Base-by-base conservation (phyloP, 345 rosid genomes). In the Abelmoschus esculentus region DNA sequence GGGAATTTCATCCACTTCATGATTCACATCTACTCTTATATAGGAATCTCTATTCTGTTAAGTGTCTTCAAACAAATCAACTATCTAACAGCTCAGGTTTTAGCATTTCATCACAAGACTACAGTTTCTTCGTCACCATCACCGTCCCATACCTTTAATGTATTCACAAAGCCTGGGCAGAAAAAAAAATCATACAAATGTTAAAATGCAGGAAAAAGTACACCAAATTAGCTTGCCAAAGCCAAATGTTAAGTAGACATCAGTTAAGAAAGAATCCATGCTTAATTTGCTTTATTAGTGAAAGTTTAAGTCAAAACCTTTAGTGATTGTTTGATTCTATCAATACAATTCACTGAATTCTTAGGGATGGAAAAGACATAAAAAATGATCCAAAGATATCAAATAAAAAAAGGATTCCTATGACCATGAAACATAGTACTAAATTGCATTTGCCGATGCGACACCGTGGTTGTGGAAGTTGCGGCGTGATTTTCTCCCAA, bases 1-100 rank as follows among this genome's bases (percentile, higher is more conserved):
- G 96, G 99, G 72, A 95, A 80, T 61, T 78, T 87, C 75, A 80
- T 75, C 76, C 75, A 58, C 71, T 50, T 83, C 90, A 89, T 93
- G n/a, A 66, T 82, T 70, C 70, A 56, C 31, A 62, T 75, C 52
- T 69, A 69, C 69, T 75, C 63, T 66, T 67, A 66, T 34, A 53
- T 55, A 50, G 52, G 34, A 61, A 53, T 65, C 66, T 50, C 52
- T 58, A 38, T 71, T 70, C 66, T 69, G 55, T 34, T 72, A 65
- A 54, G 10, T 55, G 47, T 66, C 79, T 71, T 56, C 34, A 32
- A 38, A 71, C 29, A 17, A 29, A 47, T 19, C 49, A 5, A 57
- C 15, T 50, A 46, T 64, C 70, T 19, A 79, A 73, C 75, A 71
- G 69, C 46, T 62, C 53, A 59, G 8, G 18, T 17, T 73, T 14